Percentiles rank a stretch among this genome's conserved stretches.
Evolutionary conservation across 768 basidiomycete genomes (phyloP).

Genomic region (Royoungia palumana): DNA sequence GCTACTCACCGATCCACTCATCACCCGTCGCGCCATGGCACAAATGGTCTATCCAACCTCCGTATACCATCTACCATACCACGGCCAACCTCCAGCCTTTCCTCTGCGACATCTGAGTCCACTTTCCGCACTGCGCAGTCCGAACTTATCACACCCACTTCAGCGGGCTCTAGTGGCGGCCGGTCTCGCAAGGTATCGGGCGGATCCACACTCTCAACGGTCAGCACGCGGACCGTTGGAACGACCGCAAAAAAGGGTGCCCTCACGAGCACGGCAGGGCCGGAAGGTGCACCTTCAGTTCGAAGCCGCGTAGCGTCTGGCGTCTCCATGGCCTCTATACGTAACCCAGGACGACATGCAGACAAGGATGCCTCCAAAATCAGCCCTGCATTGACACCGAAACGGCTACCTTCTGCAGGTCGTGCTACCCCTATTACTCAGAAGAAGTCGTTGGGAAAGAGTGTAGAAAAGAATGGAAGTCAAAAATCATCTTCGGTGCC

Average conservation of each 20-base stretch:
- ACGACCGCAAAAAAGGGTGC: constrained; percentile 19
- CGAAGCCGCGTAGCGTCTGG: constrained; percentile 27
- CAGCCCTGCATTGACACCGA: constrained; percentile 19
- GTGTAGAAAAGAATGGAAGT: constrained; percentile 12
- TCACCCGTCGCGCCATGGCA: constrained; percentile 14
- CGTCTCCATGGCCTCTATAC: constrained; percentile 25
- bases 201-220: constrained; percentile 30
- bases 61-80: constrained; percentile 28
- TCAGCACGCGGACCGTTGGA: constrained; percentile 31
- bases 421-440: constrained; percentile 22
- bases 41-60: constrained; percentile 26
- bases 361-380: constrained; percentile 20
- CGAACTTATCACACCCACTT: constrained; percentile 29
- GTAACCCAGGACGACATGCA: constrained; percentile 22
- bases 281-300: constrained; percentile 5
- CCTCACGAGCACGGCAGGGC: neutral
- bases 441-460: constrained; percentile 18
- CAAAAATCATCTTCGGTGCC: constrained; percentile 12
- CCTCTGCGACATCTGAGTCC: constrained; percentile 29
- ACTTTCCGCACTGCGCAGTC: constrained; percentile 33
- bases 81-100: constrained; percentile 28
- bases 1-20: constrained; percentile 27
- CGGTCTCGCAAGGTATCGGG: constrained; percentile 30
- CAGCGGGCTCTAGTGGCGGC: constrained; percentile 18
- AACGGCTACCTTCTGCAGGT: constrained; percentile 22